A percentile compares a stretch with the other conserved stretches of the same genome.
phyloP scores from a whole-genome alignment of 2,329 filamentous ascomycete species.

The Alternaria atra region DNA sequence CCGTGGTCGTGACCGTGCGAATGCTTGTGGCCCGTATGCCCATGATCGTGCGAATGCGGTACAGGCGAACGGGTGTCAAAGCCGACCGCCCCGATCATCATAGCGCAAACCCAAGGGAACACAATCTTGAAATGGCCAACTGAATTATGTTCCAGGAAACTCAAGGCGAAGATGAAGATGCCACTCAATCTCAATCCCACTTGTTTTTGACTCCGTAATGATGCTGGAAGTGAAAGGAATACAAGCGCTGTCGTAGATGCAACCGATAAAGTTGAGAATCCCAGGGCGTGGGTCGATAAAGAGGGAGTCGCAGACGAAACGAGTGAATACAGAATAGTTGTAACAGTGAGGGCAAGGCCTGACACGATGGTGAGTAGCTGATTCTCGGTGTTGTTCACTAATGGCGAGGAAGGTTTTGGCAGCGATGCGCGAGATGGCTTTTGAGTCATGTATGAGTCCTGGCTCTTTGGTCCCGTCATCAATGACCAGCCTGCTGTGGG shows the following conservation, averaged over 20 bases:
- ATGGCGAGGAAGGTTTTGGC: slow-evolving; percentile 44
- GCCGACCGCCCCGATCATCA: slow-evolving; percentile 51
- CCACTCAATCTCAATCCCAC: slow-evolving; percentile 44
- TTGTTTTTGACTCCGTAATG: slow-evolving; percentile 51
- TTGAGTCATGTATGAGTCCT: slow-evolving; percentile 35
- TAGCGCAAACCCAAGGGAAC: slow-evolving; percentile 36
- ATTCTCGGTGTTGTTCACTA: slow-evolving; percentile 53
- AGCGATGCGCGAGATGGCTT: slow-evolving; percentile 35
- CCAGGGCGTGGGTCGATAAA: slow-evolving; percentile 44
- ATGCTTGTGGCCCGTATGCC: slow-evolving; percentile 45
- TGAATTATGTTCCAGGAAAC: slow-evolving; percentile 34
- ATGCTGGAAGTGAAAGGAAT: slow-evolving; percentile 53
- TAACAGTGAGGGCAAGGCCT: slow-evolving; percentile 49
- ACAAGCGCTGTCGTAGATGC: slow-evolving; percentile 55
- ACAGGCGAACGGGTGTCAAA: slow-evolving; percentile 51
- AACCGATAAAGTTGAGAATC: slow-evolving; percentile 54
- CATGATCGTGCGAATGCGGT: slow-evolving; percentile 39
- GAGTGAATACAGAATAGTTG: slow-evolving; percentile 50
- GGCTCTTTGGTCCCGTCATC: slow-evolving; percentile 33
- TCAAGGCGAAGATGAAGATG: slow-evolving; percentile 34
- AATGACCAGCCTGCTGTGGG: slow-evolving; percentile 46
- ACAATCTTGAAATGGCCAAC: slow-evolving; percentile 22
- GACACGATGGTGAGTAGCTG: slow-evolving; percentile 54
- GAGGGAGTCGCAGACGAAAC: slow-evolving; percentile 43
- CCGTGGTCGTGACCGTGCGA: slow-evolving; percentile 29